Evolutionary conservation across 352 stramenopile genomes (phyloP).

Genomic region (Phytophthora idaei): DNA sequence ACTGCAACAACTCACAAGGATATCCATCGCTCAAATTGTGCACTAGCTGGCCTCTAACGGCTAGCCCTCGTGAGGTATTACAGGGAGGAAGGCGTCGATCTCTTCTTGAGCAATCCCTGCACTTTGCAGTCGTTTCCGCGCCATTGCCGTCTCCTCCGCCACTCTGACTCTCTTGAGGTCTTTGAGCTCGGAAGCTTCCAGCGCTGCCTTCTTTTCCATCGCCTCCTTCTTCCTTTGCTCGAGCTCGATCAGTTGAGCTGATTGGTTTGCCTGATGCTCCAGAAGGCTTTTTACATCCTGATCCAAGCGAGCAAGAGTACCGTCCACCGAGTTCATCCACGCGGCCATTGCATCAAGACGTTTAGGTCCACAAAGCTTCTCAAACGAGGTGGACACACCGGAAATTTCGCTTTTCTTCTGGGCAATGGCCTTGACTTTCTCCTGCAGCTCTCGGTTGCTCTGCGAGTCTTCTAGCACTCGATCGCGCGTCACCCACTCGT

Average conservation of each 20-base stretch:
- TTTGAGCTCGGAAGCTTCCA: constrained; percentile 19
- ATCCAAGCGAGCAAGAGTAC: constrained; percentile 15
- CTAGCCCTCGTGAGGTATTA: constrained; percentile 21
- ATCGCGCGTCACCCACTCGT: constrained; percentile 78
- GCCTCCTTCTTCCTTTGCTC: constrained; percentile 25
- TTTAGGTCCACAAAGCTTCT: constrained; percentile 23
- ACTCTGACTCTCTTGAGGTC: constrained; percentile 27
- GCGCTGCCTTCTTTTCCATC: constrained; percentile 3
- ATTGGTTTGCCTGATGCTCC: constrained; percentile 12
- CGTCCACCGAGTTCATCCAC: constrained; percentile 36
- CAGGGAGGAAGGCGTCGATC: constrained; percentile 30
- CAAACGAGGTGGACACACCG: constrained; percentile 41
- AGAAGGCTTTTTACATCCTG: constrained; percentile 19
- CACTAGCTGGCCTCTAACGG: not conserved
- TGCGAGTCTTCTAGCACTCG: constrained; percentile 66
- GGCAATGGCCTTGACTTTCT: constrained; percentile 53
- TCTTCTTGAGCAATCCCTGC: constrained; percentile 30
- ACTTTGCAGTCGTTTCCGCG: constrained; percentile 27
- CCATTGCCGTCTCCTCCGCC: constrained; percentile 31
- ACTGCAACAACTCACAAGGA: no score
- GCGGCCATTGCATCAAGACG: constrained; percentile 26
- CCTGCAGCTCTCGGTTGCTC: constrained; percentile 56
- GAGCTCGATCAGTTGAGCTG: constrained; percentile 12
- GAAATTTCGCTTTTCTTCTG: constrained; percentile 46
- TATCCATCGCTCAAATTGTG: not conserved